Evolutionary conservation across 1,139 yeast species (phyloP), one percentile per base, ranked within the genome.

Genomic region (Yamadazyma dendronema): DNA sequence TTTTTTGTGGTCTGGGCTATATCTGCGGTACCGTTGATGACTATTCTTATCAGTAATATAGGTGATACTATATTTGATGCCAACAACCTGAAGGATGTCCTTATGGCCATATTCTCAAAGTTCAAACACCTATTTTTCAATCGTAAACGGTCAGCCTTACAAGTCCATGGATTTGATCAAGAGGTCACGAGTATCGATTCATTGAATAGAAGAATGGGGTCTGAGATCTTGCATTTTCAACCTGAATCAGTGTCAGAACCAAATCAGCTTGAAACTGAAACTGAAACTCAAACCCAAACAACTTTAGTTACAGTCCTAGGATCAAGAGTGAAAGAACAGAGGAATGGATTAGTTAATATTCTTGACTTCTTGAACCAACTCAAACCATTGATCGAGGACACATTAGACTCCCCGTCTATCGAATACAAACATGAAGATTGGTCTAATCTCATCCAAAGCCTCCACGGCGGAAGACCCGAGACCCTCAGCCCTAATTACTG

Each of bases 11-110:
- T 78, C 3, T 88, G 96, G 95, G 84, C 90, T 0, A 57, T 87
- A 16, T 67, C 79, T 5, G 95, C 96, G 0, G 84, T 88, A 12
- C 96, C 96, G 0, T 65, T 87, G 42, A 87, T 88, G 94, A 84
- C 96, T 0, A 81, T 84, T 13, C 66, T 88, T 34, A 79, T 88
- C 26, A 82, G 92, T 1, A 79, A 79, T 39, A 63, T 84, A 32
- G 86, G 90, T 42, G 94, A 84, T 49, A 61, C 77, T 5, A 46
- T 84, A 25, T 81, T 72, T 52, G 62, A 46, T n/a, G 25, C 43
- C 8, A 13, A 23, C 3, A 34, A 41, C 25, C 23, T 32, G 8
- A 6, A 8, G 6, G 2, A 30, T 13, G 7, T 35, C 7, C n/a
- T 11, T 28, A 15, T n/a, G 27, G 3, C 28, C 14, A 8, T 7